Evolutionary conservation across 345 rosid species (phyloP).

Genomic region (Gossypium stocksii): DNA sequence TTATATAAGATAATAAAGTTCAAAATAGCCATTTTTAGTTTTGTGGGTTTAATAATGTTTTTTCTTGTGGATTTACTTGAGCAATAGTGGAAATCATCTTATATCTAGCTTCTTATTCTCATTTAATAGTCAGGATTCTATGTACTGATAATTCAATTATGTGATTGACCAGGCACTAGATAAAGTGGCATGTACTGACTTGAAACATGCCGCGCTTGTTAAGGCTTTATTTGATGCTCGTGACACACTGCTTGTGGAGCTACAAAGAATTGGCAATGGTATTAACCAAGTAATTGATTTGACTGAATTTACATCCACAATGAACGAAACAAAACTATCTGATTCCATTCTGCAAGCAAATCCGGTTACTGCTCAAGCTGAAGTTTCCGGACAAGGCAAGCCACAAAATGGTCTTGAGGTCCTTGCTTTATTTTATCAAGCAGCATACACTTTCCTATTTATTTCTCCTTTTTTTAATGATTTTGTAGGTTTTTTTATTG

Average conservation of each 20-base stretch:
- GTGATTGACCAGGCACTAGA: slow-evolving; percentile 47
- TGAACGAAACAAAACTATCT: slow-evolving; percentile 41
- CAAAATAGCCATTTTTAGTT: background rate
- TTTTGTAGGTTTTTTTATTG: slow-evolving; percentile 4
- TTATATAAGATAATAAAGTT: background rate
- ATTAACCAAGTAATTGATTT: slow-evolving; percentile 47
- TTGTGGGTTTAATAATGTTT: background rate
- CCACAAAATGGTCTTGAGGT: slow-evolving; percentile 78
- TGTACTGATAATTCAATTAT: slow-evolving; percentile 25
- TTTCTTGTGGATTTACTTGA: background rate
- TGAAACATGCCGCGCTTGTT: slow-evolving; percentile 43
- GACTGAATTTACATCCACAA: slow-evolving; percentile 46
- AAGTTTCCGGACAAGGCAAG: slow-evolving; percentile 53
- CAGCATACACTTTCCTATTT: slow-evolving; percentile 16
- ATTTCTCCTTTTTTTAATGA: background rate
- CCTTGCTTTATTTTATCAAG: slow-evolving; percentile 38
- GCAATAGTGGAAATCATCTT: background rate
- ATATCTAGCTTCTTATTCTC: background rate
- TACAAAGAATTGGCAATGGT: slow-evolving; percentile 61
- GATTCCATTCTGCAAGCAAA: slow-evolving; percentile 34
- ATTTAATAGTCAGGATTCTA: background rate
- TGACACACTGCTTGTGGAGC: slow-evolving; percentile 56
- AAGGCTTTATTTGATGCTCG: slow-evolving; percentile 70
- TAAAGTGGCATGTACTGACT: slow-evolving; percentile 37
- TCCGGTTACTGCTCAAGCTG: slow-evolving; percentile 29